Evolutionary conservation across 352 stramenopile genomes (phyloP), one percentile per base, ranked within the genome.

Genomic region (Globisporangium recalcitrans): DNA sequence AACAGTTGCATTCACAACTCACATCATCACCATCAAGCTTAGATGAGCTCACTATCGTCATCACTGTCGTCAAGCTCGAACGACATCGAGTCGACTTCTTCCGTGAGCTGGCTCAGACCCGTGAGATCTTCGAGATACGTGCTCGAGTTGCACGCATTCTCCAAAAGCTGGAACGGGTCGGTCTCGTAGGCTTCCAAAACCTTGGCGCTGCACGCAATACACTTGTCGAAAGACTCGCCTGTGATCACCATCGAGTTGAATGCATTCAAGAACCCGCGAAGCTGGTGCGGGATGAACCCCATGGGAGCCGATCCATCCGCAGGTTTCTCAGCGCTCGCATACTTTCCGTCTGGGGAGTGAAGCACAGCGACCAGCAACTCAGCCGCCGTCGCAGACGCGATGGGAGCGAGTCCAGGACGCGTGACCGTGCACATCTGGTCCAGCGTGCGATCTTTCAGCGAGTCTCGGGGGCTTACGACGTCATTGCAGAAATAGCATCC

Each of bases 401-500:
- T 96, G 2, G 90, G 88, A 6, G 93, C 90, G 13, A 99, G 79
- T 7, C 98, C 98, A 4, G 97, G 97, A 13, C 97, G 82, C 34
- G 98, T 99, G 2, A 99, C 97, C 1, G 98, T 99, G 70, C 98
- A 99, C 87, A 99, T 98, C 82, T 99, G 97, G 73, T 99, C 98
- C 11, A 99, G 61, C 8, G 97, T 99, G 11, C 97, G 90, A 70
- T 99, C 97, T 24, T 91, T 95, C 24, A 96, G 85, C 26, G 96
- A 99, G 71, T 99, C 98, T 27, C 95, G 91, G 4, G 98, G 97
- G 60, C 97, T 98, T 21, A 99, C 96, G 27, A 99, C 91, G 74
- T 99, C 97, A 61, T 97, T 99, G 77, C 98, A 99, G 72, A 99
- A 99, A 74, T 99, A 99, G 70, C 97, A 99, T 4, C 97, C 97